Conservation (phyloP, 2,329 filamentous ascomycete species). For the Verticillium tricorpus region DNA sequence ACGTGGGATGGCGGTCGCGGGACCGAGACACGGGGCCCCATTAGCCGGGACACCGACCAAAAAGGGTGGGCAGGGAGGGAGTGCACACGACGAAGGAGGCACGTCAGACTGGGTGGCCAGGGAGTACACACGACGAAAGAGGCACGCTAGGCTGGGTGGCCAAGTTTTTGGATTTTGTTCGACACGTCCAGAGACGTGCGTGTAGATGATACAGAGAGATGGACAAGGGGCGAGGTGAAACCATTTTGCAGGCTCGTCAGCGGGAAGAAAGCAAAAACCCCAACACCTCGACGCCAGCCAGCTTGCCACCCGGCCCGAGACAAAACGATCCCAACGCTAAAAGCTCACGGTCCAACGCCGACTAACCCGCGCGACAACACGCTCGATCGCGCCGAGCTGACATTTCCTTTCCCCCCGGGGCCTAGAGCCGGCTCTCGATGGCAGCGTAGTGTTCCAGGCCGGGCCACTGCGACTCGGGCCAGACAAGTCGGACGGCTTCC, state of each 20-base stretch:
- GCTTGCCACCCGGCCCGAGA: too few species aligned
- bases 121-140: neutral
- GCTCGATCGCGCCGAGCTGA: neutral
- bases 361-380: too few species aligned
- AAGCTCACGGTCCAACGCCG: too few species aligned
- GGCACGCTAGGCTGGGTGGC: neutral
- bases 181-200: neutral
- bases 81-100: too few species aligned
- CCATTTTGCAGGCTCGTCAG: too few species aligned
- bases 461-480: constrained; percentile 86
- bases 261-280: too few species aligned
- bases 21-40: neutral
- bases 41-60: neutral
- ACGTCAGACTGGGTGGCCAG: too few species aligned
- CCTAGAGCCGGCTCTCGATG: constrained; percentile 72
- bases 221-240: neutral
- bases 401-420: neutral
- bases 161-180: neutral
- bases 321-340: too few species aligned
- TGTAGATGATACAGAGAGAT: neutral
- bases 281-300: too few species aligned
- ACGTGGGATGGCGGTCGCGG: neutral
- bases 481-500: constrained; percentile 87
- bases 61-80: too few species aligned
- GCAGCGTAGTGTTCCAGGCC: constrained; percentile 63